Base-by-base conservation (phyloP, 2,329 filamentous ascomycete genomes). In the Cytospora chrysosperma region DNA sequence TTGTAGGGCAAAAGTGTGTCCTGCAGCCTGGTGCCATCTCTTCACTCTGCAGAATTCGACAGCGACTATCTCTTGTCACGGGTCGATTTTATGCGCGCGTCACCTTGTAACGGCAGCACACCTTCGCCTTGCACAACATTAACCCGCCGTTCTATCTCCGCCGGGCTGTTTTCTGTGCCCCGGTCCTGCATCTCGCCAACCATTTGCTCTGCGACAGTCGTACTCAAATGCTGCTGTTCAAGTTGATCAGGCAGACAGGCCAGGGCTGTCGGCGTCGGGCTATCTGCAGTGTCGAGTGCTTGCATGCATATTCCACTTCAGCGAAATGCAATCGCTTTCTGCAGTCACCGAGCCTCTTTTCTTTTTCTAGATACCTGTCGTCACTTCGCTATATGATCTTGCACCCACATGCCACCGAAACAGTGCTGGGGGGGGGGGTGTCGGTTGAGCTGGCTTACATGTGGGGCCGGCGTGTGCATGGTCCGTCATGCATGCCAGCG, bases 401-500 rank as follows among this genome's bases (percentile, higher is more conserved):
- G 55, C 43, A 47, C 51, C 61, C 52, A 63, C 62, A 57, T 65
- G 62, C 67, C 68, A 66, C 68, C 69, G 40, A 27, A 26, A 52
- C 70, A 61, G 65, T 68, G 65, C 54, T 65, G 65, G 65, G 32
- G 32, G 60, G 68, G 67, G 67, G 66, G 61, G 62, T 71, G 68
- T 34, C n/a, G 69, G 76, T 76, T 78, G 78, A 75, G 76, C 73
- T 79, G 77, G 75, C 77, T 74, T 72, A 74, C 75, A 72, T 72
- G 77, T 78, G 76, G 76, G 73, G 76, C 76, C 76, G 73, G 76
- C 74, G 78, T 76, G 73, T 83, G 81, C 82, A 83, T 81, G 79
- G 82, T 79, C 81, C 81, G 80, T 83, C 80, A 83, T 85, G 82
- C 82, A 85, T 84, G 82, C 79, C 79, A 82, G 75, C 79, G 77